phyloP scores from a whole-genome alignment of 2,329 filamentous ascomycete species.

The Fusarium falciforme region DNA sequence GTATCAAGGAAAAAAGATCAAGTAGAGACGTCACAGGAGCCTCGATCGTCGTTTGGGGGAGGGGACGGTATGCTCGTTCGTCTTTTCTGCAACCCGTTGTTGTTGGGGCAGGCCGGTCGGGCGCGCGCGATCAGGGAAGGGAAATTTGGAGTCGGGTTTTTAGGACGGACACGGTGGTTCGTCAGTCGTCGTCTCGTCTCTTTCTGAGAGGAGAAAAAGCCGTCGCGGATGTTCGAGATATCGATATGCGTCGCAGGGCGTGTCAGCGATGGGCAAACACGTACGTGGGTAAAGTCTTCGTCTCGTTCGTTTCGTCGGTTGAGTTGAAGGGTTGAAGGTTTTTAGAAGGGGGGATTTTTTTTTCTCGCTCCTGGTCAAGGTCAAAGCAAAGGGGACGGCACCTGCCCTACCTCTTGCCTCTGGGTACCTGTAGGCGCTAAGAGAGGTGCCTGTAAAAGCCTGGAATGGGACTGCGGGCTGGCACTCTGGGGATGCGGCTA shows the following conservation, averaged over 20 bases:
- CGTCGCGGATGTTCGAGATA: slow-evolving; percentile 34
- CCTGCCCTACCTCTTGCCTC: background rate
- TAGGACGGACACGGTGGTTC: slow-evolving; percentile 38
- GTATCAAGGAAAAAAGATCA: background rate
- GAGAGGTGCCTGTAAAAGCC: slow-evolving; percentile 1
- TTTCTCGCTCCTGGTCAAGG: background rate
- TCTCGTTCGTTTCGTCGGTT: slow-evolving; percentile 42
- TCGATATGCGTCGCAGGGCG: slow-evolving; percentile 34
- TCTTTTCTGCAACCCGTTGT: slow-evolving; percentile 10
- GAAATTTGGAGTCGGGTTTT: slow-evolving; percentile 35
- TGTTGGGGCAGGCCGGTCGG: slow-evolving; percentile 41
- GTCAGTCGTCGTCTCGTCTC: slow-evolving; percentile 33
- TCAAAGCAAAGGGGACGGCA: background rate
- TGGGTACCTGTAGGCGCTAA: slow-evolving; percentile 22
- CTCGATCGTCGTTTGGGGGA: slow-evolving; percentile 2
- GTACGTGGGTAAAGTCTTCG: slow-evolving; percentile 26
- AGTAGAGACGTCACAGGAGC: slow-evolving; percentile 1
- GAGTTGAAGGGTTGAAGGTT: slow-evolving; percentile 45
- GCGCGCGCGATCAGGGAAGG: slow-evolving; percentile 39
- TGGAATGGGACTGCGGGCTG: slow-evolving; percentile 28
- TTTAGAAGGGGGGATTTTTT: slow-evolving; percentile 38
- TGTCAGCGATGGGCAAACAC: slow-evolving; percentile 43
- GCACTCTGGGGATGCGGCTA: slow-evolving; percentile 25
- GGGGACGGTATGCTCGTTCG: background rate
- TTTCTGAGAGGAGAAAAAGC: background rate